Evolutionary conservation across 2,329 filamentous ascomycete species (phyloP).

Genomic region (Colletotrichum sp.): DNA sequence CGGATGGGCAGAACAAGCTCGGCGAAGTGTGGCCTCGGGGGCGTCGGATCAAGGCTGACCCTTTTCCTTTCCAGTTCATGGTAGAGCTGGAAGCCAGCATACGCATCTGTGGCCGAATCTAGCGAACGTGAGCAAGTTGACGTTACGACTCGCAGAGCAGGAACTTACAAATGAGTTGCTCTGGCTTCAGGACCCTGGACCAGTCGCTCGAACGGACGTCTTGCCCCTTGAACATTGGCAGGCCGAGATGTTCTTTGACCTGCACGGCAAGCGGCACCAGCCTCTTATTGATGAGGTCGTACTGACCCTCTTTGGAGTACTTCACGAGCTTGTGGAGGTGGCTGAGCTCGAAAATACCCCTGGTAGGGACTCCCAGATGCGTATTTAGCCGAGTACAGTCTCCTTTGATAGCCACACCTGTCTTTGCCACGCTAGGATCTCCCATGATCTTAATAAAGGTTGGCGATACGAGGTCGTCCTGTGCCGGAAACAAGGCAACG

Average conservation of each 20-base stretch:
- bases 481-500: constrained; percentile 65
- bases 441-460: constrained; percentile 76
- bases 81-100: constrained; percentile 78
- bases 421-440: constrained; percentile 71
- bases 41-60: constrained; percentile 68
- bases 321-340: constrained; percentile 82
- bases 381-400: constrained; percentile 73
- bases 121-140: constrained; percentile 26
- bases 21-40: constrained; percentile 71
- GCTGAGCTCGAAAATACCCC: constrained; percentile 80
- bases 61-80: constrained; percentile 74
- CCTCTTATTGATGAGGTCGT: constrained; percentile 66
- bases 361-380: constrained; percentile 67
- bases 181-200: constrained; percentile 63
- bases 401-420: constrained; percentile 76
- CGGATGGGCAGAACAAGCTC: constrained; percentile 72
- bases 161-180: constrained; percentile 73
- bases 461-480: constrained; percentile 69
- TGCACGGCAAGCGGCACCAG: constrained; percentile 72
- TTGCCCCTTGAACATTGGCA: constrained; percentile 77
- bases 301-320: constrained; percentile 58
- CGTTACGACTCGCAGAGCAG: background rate
- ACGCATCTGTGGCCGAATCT: constrained; percentile 85
- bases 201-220: constrained; percentile 78
- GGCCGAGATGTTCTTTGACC: constrained; percentile 71